Evolutionary conservation across 371 early-diverging fungal species (phyloP).

Genomic region (Mortierella sp.): DNA sequence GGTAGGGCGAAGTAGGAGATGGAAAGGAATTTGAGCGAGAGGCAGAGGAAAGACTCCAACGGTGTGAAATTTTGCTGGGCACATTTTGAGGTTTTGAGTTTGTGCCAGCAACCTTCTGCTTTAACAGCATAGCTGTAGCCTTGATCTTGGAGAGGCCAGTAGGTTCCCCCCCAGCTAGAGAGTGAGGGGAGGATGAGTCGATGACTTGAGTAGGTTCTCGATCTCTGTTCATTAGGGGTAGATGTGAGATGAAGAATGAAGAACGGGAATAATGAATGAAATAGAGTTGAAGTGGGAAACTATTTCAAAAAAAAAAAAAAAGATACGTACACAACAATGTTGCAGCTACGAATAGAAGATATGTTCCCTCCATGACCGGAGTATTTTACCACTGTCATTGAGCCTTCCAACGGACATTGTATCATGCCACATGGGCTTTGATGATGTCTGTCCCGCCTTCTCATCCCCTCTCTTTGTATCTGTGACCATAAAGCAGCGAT

Average conservation of each 20-base stretch:
- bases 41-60: slow-evolving; percentile 22
- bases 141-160: slow-evolving; percentile 50
- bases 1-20: slow-evolving; percentile 4
- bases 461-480: no score
- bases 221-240: slow-evolving; percentile 41
- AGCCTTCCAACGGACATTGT: slow-evolving; percentile 4
- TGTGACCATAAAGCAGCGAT: no score
- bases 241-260: slow-evolving; percentile 1
- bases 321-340: neutral
- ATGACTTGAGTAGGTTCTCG: slow-evolving; percentile 43
- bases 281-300: neutral
- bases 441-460: no score
- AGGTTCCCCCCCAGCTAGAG: slow-evolving; percentile 1
- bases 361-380: neutral
- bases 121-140: slow-evolving; percentile 49
- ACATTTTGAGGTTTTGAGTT: slow-evolving; percentile 28
- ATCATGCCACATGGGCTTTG: no score
- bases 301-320: neutral
- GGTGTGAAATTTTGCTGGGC: slow-evolving; percentile 49
- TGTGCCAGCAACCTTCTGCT: slow-evolving; percentile 49
- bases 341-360: neutral
- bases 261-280: neutral
- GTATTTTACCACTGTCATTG: neutral
- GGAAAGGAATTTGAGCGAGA: slow-evolving; percentile 38
- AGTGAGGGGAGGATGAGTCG: neutral